Conservation (phyloP, 257 asterid genomes). For the Gentiana straminea region DNA sequence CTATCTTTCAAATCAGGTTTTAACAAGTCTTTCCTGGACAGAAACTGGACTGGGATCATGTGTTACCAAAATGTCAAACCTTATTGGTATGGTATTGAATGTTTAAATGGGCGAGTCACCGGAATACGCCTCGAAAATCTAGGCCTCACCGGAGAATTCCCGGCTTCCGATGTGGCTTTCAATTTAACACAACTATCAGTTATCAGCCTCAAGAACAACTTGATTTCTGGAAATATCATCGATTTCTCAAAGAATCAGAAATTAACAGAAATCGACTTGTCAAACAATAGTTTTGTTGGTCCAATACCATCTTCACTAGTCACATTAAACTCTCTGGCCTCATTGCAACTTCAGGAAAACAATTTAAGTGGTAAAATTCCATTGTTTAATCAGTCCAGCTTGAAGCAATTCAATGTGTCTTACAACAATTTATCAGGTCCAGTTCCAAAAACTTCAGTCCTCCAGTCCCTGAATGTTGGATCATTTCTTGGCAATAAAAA, state of each 20-base stretch:
- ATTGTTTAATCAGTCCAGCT: conserved; percentile 29
- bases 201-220: conserved; percentile 52
- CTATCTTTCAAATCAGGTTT: conserved; percentile 26
- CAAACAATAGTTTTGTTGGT: conserved; percentile 42
- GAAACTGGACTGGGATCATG: conserved; percentile 50
- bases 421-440: conserved; percentile 44
- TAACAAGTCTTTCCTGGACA: conserved; percentile 25
- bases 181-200: conserved; percentile 40
- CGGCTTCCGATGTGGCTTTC: conserved; percentile 19
- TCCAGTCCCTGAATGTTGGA: conserved; percentile 21
- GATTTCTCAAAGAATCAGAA: conserved; percentile 34
- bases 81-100: conserved; percentile 48
- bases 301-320: conserved; percentile 35
- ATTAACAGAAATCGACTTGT: conserved; percentile 34
- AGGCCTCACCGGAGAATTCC: conserved; percentile 36
- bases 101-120: conserved; percentile 48
- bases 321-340: conserved; percentile 24
- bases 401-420: conserved; percentile 44
- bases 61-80: conserved; percentile 42
- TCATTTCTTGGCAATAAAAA: conserved; percentile 31
- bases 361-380: conserved; percentile 40
- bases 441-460: conserved; percentile 39
- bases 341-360: conserved; percentile 56
- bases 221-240: conserved; percentile 39
- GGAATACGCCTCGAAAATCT: conserved; percentile 38